Evolutionary conservation across 805 yeast species (phyloP).

Genomic region (Wickerhamomyces hampshirensis): DNA sequence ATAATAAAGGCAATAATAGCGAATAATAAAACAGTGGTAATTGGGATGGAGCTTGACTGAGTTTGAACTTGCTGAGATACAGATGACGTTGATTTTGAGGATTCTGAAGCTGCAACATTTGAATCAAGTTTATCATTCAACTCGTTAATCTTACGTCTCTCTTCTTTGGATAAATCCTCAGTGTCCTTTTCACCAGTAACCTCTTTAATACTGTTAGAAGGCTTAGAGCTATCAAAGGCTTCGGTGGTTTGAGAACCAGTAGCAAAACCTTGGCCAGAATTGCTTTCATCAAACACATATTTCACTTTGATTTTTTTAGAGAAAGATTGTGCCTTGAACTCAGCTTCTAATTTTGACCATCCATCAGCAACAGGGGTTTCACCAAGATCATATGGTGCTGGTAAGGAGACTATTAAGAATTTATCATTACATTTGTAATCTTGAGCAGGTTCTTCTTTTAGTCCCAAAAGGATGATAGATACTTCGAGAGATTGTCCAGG

Average conservation of each 20-base stretch:
- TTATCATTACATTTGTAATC: slow-evolving; percentile 86
- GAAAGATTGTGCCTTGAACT: slow-evolving; percentile 47
- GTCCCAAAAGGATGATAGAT: slow-evolving; percentile 81
- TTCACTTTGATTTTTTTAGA: slow-evolving; percentile 66
- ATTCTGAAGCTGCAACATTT: slow-evolving; percentile 25
- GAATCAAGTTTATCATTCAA: slow-evolving; percentile 43
- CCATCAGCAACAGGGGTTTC: slow-evolving; percentile 57
- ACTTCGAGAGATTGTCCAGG: slow-evolving; percentile 75
- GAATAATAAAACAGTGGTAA: slow-evolving; percentile 46
- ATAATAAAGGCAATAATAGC: slow-evolving; percentile 52
- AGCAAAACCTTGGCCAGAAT: slow-evolving; percentile 10
- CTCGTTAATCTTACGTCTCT: slow-evolving; percentile 37
- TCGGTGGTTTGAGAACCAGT: slow-evolving; percentile 13
- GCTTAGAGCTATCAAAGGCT: slow-evolving; percentile 2
- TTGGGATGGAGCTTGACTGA: slow-evolving; percentile 47
- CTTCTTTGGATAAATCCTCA: slow-evolving; percentile 32
- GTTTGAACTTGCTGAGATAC: slow-evolving; percentile 16
- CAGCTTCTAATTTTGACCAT: slow-evolving; percentile 71
- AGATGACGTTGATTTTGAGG: slow-evolving; percentile 17
- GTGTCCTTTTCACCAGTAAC: slow-evolving; percentile 7
- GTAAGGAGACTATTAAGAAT: slow-evolving; percentile 83
- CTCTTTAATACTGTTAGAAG: slow-evolving; percentile 3
- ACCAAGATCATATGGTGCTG: slow-evolving; percentile 56
- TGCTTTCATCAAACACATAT: slow-evolving; percentile 31
- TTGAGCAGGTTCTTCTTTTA: slow-evolving; percentile 65